phyloP scores from a whole-genome alignment of 352 stramenopile species.

The Peronospora belbahrii region DNA sequence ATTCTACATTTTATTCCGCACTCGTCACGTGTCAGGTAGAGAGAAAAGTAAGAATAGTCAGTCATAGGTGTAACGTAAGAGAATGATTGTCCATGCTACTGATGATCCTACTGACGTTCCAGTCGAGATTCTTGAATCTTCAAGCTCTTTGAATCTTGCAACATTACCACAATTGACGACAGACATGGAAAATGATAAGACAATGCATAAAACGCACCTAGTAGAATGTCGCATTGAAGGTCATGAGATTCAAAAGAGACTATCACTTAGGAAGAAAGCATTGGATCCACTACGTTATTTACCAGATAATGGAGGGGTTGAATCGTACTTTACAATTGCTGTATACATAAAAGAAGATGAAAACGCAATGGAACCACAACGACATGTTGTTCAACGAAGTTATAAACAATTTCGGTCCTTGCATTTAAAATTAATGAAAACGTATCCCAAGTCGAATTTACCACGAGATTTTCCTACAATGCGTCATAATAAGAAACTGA shows the following conservation, averaged over 20 bases:
- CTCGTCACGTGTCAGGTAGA: too few species aligned
- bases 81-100: slow-evolving; percentile 2
- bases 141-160: neutral
- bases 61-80: too few species aligned
- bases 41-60: too few species aligned
- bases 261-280: slow-evolving; percentile 60
- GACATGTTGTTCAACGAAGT: slow-evolving; percentile 51
- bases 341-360: slow-evolving; percentile 37
- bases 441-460: slow-evolving; percentile 62
- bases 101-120: neutral
- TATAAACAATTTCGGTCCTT: slow-evolving; percentile 59
- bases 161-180: slow-evolving; percentile 8
- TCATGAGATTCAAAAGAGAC: slow-evolving; percentile 60
- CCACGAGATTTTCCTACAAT: slow-evolving; percentile 53
- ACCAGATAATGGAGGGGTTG: slow-evolving; percentile 35
- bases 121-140: neutral
- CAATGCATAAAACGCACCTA: slow-evolving; percentile 17
- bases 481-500: slow-evolving; percentile 62
- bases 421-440: slow-evolving; percentile 52
- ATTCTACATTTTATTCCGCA: too few species aligned
- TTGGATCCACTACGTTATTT: slow-evolving; percentile 66
- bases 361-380: slow-evolving; percentile 7
- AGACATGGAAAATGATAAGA: slow-evolving; percentile 9
- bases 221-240: slow-evolving; percentile 41
- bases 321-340: slow-evolving; percentile 51